Percentiles rank a stretch among this genome's conserved stretches.
phyloP scores from a whole-genome alignment of 257 asterid species.

The Linderniella brevidens region DNA sequence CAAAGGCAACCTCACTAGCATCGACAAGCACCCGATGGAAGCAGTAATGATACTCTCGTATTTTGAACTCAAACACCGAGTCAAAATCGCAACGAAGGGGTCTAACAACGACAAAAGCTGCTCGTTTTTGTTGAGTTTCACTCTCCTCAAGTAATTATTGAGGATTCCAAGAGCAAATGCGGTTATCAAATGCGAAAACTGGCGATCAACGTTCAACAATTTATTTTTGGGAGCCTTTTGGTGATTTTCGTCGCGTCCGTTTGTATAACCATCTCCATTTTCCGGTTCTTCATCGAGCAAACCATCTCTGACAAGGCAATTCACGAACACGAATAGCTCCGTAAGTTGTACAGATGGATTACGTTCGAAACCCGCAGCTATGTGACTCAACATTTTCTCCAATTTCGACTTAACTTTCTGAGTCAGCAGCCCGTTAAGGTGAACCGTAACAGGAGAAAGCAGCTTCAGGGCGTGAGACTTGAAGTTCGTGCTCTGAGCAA shows the following conservation, averaged over 20 bases:
- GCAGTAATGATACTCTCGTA: conserved; percentile 50
- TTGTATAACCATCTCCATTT: conserved; percentile 12
- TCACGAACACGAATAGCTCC: conserved; percentile 47
- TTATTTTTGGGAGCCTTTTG: conserved; percentile 16
- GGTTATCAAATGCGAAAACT: conserved; percentile 53
- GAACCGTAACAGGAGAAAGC: conserved; percentile 49
- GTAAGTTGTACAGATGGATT: conserved; percentile 66
- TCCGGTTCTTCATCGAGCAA: conserved; percentile 24
- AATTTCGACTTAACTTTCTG: conserved; percentile 56
- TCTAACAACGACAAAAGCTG: conserved; percentile 45
- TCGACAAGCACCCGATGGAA: conserved; percentile 57
- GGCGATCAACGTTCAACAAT: conserved; percentile 35
- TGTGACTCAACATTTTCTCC: conserved; percentile 65
- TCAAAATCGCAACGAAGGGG: conserved; percentile 51
- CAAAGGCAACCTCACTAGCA: conserved; percentile 55
- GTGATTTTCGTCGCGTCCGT: conserved; percentile 17
- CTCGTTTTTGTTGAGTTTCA: conserved; percentile 32
- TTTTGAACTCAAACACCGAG: conserved; percentile 61
- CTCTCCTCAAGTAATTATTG: conserved; percentile 45
- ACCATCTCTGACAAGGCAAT: conserved; percentile 59
- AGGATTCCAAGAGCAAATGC: conserved; percentile 67
- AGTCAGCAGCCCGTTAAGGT: conserved; percentile 50
- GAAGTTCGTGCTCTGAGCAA: conserved; percentile 71
- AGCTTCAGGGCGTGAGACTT: conserved; percentile 59
- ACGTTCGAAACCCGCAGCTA: conserved; percentile 60